Base-by-base conservation (phyloP, 2,329 filamentous ascomycete genomes). In the Neofusicoccum kwambonambiense region DNA sequence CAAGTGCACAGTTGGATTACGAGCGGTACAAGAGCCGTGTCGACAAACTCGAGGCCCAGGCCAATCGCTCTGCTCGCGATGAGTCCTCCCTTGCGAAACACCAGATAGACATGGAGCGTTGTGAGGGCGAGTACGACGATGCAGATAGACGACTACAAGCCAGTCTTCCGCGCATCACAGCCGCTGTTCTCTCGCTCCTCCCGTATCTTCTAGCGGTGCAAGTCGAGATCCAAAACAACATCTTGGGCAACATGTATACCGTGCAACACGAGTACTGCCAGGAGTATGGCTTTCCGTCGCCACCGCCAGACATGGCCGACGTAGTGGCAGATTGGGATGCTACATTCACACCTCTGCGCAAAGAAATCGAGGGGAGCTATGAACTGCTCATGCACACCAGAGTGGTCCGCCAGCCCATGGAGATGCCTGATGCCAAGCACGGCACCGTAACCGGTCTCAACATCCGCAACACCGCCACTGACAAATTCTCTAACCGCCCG, bases 181-280 rank as follows among this genome's bases (percentile, higher is more conserved):
- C 84, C 3, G 88, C 90, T 9, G 84, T 89, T 3, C 91, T 92
- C 73, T 89, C 84, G 27, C 80, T 96, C n/a, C 83, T 94, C 12
- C 90, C 91, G 34, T 86, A 87, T 61, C 81, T 96, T 19, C 82
- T 93, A 11, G 83, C 84, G 45, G 84, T 85, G 41, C 89, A 93
- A 71, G 87, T 94, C 50, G 83, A 90, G 72, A 87, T 93, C 34
- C 91, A 94, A 75, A 93, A 93, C 74, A 86, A 87, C 52, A 81
- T 95, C 60, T 85, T 95, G 4, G 91, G 88, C 0, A 83, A 93
- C 67, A 88, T 92, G 70, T 95, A 95, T 77, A 95, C 91, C 0
- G 83, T 87, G 4, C 79, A 94, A 6, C 88, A 93, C 73, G 87
- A 85, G 64, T 95, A 90, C 76, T 92, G 89, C 69, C 82, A 88